A percentile compares a stretch with the other conserved stretches of the same genome.
These are phyloP conservation scores for Spergularia bocconei DNA, from an alignment of 148 eudicot genomes.

Conservation along the genomic window DNA sequence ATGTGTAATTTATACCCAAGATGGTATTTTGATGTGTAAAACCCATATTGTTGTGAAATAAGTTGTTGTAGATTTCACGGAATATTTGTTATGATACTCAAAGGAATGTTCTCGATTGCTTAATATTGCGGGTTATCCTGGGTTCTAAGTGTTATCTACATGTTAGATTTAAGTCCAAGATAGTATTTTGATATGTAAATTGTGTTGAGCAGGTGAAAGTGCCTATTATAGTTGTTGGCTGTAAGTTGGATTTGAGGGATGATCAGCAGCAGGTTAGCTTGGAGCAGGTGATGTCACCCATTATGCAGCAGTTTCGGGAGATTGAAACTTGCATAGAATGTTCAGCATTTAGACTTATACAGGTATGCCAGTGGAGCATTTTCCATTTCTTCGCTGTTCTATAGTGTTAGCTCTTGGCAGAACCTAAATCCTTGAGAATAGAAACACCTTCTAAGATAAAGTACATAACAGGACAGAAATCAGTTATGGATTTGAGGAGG, in stretches of 20 bases:
- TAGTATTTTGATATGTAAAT: not conserved
- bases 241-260: slow-evolving; percentile 87
- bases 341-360: slow-evolving; percentile 74
- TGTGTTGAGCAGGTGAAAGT: slow-evolving; percentile 62
- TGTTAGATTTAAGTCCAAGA: not conserved
- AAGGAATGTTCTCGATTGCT: not conserved
- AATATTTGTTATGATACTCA: no score
- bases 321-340: slow-evolving; percentile 96
- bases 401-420: not conserved
- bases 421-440: not conserved
- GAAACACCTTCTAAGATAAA: not conserved
- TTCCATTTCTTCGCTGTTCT: not conserved
- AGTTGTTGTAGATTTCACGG: no score
- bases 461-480: not conserved
- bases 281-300: slow-evolving; percentile 94
- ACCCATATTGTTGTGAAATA: no score
- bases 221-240: slow-evolving; percentile 95
- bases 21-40: not conserved
- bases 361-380: slow-evolving; percentile 36
- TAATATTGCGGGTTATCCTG: no score
- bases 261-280: slow-evolving; percentile 66
- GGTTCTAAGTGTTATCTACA: not conserved
- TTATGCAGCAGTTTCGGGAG: slow-evolving; percentile 96
- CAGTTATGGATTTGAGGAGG: not conserved
- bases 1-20: not conserved